Evolutionary conservation across 2,329 filamentous ascomycete genomes (phyloP).

Genomic region (Aspergillus unguis): DNA sequence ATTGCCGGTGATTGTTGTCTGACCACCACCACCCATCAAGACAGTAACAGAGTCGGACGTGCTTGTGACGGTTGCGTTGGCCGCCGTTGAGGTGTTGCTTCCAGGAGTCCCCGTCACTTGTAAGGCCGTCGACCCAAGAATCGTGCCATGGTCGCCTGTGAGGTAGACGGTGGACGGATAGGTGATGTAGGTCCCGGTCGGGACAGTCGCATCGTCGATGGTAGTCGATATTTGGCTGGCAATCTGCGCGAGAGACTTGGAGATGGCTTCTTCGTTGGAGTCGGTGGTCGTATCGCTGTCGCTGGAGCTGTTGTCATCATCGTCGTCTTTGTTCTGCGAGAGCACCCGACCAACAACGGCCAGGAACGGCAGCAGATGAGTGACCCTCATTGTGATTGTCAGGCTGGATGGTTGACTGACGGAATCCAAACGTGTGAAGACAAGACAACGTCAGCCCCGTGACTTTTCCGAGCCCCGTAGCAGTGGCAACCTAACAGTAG

Average conservation of each 20-base stretch:
- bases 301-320: not conserved
- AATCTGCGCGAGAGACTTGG: slow-evolving; percentile 20
- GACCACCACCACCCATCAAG: slow-evolving; percentile 40
- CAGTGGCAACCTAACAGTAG: too few species aligned
- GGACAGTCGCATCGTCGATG: slow-evolving; percentile 26
- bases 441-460: not conserved
- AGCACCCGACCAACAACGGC: slow-evolving; percentile 7
- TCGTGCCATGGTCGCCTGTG: slow-evolving; percentile 12
- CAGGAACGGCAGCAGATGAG: slow-evolving; percentile 17
- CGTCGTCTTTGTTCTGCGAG: slow-evolving; percentile 3
- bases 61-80: slow-evolving; percentile 31
- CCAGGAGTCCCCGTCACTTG: slow-evolving; percentile 24
- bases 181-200: slow-evolving; percentile 40
- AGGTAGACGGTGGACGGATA: slow-evolving; percentile 36
- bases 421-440: not conserved
- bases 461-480: not conserved
- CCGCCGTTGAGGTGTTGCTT: slow-evolving; percentile 8
- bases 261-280: slow-evolving; percentile 10
- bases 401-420: not conserved
- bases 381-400: slow-evolving; percentile 5
- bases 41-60: slow-evolving; percentile 39
- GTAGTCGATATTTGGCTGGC: slow-evolving; percentile 23
- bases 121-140: slow-evolving; percentile 24
- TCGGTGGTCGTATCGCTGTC: not conserved
- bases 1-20: slow-evolving; percentile 48